phyloP scores from a whole-genome alignment of 495 filamentous ascomycete species.

The Xylaria acuta region DNA sequence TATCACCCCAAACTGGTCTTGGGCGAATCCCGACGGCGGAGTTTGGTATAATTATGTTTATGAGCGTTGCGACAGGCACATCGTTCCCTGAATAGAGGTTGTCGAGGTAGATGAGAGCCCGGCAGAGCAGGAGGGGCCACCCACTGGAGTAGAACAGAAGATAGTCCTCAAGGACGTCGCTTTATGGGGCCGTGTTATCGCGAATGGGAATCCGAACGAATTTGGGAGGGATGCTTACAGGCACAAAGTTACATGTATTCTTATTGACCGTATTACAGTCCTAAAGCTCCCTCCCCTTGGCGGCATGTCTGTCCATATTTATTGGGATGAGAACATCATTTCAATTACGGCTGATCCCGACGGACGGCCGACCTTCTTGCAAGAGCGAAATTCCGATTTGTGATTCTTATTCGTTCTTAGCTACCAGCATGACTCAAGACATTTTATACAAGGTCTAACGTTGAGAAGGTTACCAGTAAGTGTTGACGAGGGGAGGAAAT shows the following conservation, averaged over 20 bases:
- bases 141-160: not conserved
- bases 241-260: no score
- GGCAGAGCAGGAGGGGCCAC: not conserved
- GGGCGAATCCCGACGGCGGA: not conserved
- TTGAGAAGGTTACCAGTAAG: not conserved
- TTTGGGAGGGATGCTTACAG: no score
- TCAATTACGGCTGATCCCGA: not conserved
- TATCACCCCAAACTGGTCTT: not conserved
- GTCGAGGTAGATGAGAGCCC: not conserved
- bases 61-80: not conserved
- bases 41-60: not conserved
- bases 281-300: not conserved
- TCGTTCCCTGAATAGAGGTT: not conserved
- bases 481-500: not conserved
- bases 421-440: not conserved
- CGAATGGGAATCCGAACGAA: no score
- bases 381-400: not conserved
- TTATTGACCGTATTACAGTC: not conserved
- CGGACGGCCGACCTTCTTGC: not conserved
- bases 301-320: not conserved
- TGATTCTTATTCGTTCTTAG: not conserved
- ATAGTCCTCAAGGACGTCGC: not conserved
- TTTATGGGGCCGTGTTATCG: not conserved
- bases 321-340: not conserved
- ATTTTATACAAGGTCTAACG: not conserved